A percentile compares a stretch with the other conserved stretches of the same genome.
Evolutionary conservation across 345 rosid species (phyloP).

Genomic region (Populus euphratica): DNA sequence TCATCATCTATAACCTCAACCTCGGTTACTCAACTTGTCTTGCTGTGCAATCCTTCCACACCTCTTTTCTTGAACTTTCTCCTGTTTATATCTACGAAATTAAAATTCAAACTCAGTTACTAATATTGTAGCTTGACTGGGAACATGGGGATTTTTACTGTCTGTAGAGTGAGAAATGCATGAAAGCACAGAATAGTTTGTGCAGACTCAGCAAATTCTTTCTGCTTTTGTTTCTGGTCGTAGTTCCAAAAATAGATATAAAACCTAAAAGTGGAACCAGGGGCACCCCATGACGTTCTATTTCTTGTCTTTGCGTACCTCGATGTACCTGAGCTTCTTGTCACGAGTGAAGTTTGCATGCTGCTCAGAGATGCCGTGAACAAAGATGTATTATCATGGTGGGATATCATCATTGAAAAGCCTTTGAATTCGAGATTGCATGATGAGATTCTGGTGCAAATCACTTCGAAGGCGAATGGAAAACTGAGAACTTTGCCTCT

Average conservation of each 20-base stretch:
- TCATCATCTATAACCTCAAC: no score
- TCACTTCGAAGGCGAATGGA: constrained; percentile 51
- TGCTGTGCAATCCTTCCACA: not conserved
- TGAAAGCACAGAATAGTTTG: not conserved
- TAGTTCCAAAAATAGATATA: not conserved
- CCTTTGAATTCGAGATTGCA: constrained; percentile 46
- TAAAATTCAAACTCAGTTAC: not conserved
- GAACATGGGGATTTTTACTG: not conserved
- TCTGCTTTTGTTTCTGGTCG: not conserved
- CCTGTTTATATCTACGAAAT: not conserved
- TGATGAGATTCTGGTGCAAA: constrained; percentile 40
- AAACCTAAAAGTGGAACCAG: constrained; percentile 13
- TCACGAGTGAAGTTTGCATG: constrained; percentile 43
- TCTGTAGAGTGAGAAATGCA: not conserved
- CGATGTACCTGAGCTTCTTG: constrained; percentile 54
- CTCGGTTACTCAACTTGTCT: not conserved
- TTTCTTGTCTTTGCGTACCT: constrained; percentile 60
- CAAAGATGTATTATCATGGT: constrained; percentile 52
- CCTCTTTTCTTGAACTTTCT: not conserved
- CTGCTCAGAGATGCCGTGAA: constrained; percentile 48
- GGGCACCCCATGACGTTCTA: constrained; percentile 54
- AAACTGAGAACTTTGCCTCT: constrained; percentile 46
- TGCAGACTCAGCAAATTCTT: not conserved
- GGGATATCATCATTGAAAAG: constrained; percentile 39
- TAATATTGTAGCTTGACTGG: not conserved